A percentile compares a stretch with the other conserved stretches of the same genome.
Conservation (phyloP, 345 rosid genomes). For the Populus alba region DNA sequence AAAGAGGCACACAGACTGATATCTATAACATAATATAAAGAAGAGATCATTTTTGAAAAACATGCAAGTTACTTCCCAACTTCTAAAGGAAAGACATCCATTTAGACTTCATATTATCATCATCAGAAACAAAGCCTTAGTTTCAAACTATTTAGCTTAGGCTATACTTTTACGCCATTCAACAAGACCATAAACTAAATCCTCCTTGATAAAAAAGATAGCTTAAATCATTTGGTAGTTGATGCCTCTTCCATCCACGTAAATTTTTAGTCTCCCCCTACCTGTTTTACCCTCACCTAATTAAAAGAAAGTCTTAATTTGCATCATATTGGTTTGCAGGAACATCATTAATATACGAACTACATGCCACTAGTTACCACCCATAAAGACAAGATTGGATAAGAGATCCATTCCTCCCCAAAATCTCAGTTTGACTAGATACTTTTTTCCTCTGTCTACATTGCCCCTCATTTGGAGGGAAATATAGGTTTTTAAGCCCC, state of each 20-base stretch:
- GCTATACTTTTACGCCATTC: background rate
- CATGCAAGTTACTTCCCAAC: background rate
- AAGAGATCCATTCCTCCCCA: background rate
- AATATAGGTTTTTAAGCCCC: background rate
- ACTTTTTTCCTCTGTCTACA: background rate
- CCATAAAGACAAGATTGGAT: background rate
- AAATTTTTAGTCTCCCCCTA: background rate
- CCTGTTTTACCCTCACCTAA: background rate
- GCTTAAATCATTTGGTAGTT: background rate
- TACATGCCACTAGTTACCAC: background rate
- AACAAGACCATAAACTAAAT: background rate
- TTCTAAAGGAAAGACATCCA: background rate
- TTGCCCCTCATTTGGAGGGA: background rate
- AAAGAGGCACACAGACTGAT: background rate
- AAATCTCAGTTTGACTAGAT: background rate
- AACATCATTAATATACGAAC: background rate
- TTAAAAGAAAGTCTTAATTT: background rate
- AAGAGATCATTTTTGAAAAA: background rate
- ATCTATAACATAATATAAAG: background rate
- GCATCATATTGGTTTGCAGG: background rate
- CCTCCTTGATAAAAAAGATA: background rate
- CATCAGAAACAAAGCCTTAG: background rate
- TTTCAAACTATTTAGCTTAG: background rate
- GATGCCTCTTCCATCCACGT: background rate
- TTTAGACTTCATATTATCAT: background rate